Evolutionary conservation across 345 rosid genomes (phyloP).

Genomic region (Citrus cavaleriei): DNA sequence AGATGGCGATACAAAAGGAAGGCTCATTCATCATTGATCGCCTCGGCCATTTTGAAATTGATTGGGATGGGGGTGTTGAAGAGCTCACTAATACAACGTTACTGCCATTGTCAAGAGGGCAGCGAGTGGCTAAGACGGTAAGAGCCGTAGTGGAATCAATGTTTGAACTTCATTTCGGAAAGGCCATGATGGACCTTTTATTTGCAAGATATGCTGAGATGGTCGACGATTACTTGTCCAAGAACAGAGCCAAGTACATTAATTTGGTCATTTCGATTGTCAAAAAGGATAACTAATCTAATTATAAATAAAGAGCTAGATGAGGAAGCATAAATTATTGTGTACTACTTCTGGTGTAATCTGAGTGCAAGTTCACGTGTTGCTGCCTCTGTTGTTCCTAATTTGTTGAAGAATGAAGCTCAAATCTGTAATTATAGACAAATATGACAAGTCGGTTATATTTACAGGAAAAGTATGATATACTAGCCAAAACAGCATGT

Average conservation of each 20-base stretch:
- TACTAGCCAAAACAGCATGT: too few relatives aligned
- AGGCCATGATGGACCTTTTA: slow-evolving; percentile 41
- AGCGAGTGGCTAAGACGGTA: slow-evolving; percentile 47
- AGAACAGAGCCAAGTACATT: slow-evolving; percentile 27
- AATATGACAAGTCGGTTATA: too few relatives aligned
- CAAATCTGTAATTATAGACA: too few relatives aligned
- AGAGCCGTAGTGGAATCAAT: slow-evolving; percentile 81
- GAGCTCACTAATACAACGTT: not conserved
- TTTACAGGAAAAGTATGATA: too few relatives aligned
- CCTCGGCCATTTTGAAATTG: slow-evolving; percentile 42
- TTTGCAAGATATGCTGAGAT: slow-evolving; percentile 40
- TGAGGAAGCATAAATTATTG: too few relatives aligned
- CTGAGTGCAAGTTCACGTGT: too few relatives aligned
- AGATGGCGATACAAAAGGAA: slow-evolving; percentile 38
- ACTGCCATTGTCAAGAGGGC: slow-evolving; percentile 28
- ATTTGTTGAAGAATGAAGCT: too few relatives aligned
- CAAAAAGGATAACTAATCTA: slow-evolving; percentile 19
- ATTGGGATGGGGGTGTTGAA: slow-evolving; percentile 55
- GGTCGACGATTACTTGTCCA: slow-evolving; percentile 46
- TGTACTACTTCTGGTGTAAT: too few relatives aligned
- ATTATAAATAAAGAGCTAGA: not conserved
- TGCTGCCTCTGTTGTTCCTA: too few relatives aligned
- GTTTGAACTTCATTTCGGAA: slow-evolving; percentile 51
- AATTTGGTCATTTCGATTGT: slow-evolving; percentile 42
- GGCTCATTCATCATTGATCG: slow-evolving; percentile 56